phyloP scores from a whole-genome alignment of 1,284 basidiomycete genomes.

The Pisolithus thermaeus region DNA sequence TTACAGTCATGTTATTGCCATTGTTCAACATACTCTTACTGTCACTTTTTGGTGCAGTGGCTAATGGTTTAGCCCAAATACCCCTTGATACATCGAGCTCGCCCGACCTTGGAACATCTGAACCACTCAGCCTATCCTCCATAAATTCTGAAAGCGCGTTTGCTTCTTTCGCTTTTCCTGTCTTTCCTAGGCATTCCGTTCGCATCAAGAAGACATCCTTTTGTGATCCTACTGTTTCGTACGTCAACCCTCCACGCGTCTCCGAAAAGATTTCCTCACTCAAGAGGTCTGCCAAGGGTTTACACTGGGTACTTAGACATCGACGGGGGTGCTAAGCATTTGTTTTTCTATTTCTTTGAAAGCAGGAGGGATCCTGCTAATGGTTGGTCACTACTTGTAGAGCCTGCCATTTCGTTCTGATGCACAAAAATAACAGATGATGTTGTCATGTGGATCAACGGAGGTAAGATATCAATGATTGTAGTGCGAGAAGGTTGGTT shows the following conservation, averaged over 20 bases:
- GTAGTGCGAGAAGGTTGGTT: constrained; percentile 11
- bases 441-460: constrained; percentile 70
- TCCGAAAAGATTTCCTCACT: background rate
- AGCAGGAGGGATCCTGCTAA: constrained; percentile 60
- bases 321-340: constrained; percentile 50
- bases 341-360: constrained; percentile 87
- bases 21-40: constrained; percentile 5
- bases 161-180: constrained; percentile 40
- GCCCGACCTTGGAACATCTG: background rate
- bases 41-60: constrained; percentile 6
- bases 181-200: constrained; percentile 45
- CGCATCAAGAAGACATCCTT: constrained; percentile 56
- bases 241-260: constrained; percentile 32
- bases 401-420: background rate
- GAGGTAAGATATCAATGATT: constrained; percentile 33
- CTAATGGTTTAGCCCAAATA: constrained; percentile 7
- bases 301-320: constrained; percentile 63
- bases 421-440: constrained; percentile 37
- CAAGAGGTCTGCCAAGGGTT: constrained; percentile 31
- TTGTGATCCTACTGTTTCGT: constrained; percentile 56
- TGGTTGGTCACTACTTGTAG: constrained; percentile 23
- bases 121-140: constrained; percentile 15
- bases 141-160: constrained; percentile 34
- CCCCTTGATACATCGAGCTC: background rate
- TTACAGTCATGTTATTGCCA: background rate